Evolutionary conservation across 495 filamentous ascomycete species (phyloP).

Genomic region (Penicillium roqueforti): DNA sequence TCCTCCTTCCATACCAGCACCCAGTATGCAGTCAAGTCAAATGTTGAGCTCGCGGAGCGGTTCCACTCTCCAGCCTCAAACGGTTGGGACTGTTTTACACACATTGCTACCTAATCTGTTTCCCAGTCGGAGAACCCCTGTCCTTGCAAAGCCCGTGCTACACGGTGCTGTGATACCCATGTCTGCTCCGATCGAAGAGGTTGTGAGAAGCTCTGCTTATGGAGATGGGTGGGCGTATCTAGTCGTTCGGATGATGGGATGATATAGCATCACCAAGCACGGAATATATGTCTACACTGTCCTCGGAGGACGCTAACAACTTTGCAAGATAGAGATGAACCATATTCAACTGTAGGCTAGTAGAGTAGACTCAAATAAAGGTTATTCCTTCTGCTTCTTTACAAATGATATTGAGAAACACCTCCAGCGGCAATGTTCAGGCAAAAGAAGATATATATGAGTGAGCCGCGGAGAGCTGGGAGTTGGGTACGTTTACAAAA

Average conservation of each 20-base stretch:
- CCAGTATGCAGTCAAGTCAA: constrained; percentile 26
- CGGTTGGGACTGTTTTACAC: constrained; percentile 77
- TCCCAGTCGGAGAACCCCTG: constrained; percentile 75
- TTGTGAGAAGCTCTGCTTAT: constrained; percentile 77
- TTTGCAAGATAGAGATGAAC: too few relatives aligned
- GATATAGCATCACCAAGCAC: too few relatives aligned
- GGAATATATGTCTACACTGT: too few relatives aligned
- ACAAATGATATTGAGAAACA: too few relatives aligned
- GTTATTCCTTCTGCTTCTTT: too few relatives aligned
- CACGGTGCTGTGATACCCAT: constrained; percentile 87
- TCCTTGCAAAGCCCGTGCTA: constrained; percentile 86
- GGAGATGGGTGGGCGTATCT: constrained; percentile 90
- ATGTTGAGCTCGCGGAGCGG: constrained; percentile 24
- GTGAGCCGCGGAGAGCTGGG: too few relatives aligned
- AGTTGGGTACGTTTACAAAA: too few relatives aligned
- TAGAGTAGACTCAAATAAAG: too few relatives aligned
- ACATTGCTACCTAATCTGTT: constrained; percentile 76
- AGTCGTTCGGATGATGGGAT: constrained; percentile 75
- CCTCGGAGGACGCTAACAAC: too few relatives aligned
- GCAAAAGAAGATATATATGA: too few relatives aligned
- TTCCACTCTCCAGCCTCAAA: constrained; percentile 58
- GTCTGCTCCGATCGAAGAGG: constrained; percentile 74
- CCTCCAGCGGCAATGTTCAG: too few relatives aligned
- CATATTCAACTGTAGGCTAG: too few relatives aligned
- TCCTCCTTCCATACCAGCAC: constrained; percentile 42